phyloP scores from a whole-genome alignment of 805 yeast genomes.

The Metschnikowia sp. region DNA sequence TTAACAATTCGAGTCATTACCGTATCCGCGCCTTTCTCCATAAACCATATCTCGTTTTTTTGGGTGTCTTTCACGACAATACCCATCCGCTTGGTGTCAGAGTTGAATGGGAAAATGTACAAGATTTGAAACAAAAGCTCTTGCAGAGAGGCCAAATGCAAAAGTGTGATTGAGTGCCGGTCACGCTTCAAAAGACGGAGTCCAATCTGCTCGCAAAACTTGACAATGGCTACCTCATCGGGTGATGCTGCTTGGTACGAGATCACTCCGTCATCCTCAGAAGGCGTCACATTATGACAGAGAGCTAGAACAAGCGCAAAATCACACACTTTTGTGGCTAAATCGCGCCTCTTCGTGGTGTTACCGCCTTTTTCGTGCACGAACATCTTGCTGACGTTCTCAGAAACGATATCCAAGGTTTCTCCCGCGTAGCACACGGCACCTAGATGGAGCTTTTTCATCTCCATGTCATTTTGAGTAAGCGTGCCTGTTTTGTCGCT shows the following conservation, averaged over 20 bases:
- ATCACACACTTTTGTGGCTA: slow-evolving; percentile 74
- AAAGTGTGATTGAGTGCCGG: slow-evolving; percentile 64
- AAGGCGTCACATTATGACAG: slow-evolving; percentile 98
- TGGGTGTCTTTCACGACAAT: slow-evolving; percentile 64
- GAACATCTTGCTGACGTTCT: slow-evolving; percentile 45
- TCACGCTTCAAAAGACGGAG: slow-evolving; percentile 78
- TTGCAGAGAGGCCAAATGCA: slow-evolving; percentile 57
- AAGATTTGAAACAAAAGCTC: slow-evolving; percentile 60
- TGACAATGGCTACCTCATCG: slow-evolving; percentile 95
- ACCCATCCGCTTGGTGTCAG: slow-evolving; percentile 97
- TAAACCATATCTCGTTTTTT: slow-evolving; percentile 75
- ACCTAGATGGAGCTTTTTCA: slow-evolving; percentile 90
- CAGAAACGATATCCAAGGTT: slow-evolving; percentile 82
- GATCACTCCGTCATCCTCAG: slow-evolving; percentile 44
- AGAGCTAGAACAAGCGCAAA: slow-evolving; percentile 77
- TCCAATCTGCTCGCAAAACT: slow-evolving; percentile 85
- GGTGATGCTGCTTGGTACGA: slow-evolving; percentile 98
- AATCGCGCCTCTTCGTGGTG: slow-evolving; percentile 54
- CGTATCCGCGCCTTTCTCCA: slow-evolving; percentile 94
- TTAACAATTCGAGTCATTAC: slow-evolving; percentile 85
- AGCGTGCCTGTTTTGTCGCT: slow-evolving; percentile 97
- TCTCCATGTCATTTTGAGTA: slow-evolving; percentile 97
- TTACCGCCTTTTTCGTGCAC: slow-evolving; percentile 6
- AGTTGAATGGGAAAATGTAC: slow-evolving; percentile 88
- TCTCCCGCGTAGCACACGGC: slow-evolving; percentile 90